These are phyloP conservation scores for Fraxinus anomala DNA, from an alignment of 257 asterid species.

Conservation along the genomic window DNA sequence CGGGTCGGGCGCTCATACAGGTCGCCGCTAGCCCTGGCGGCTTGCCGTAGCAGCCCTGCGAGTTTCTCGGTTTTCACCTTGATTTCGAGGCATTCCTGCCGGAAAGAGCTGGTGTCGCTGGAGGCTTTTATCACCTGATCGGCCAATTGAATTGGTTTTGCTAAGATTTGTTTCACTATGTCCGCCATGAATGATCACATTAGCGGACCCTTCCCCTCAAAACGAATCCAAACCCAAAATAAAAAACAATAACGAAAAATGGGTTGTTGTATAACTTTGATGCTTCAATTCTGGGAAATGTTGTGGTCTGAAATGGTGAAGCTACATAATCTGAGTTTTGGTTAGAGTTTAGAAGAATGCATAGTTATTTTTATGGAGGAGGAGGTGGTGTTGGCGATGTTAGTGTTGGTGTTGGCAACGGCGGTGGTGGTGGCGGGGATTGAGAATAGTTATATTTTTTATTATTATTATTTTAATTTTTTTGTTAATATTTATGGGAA, in stretches of 20 bases:
- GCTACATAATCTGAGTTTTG: neutral
- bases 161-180: slow-evolving; percentile 63
- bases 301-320: neutral
- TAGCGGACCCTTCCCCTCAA: slow-evolving; percentile 47
- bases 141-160: slow-evolving; percentile 65
- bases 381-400: slow-evolving; percentile 21
- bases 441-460: neutral
- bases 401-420: neutral
- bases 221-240: neutral
- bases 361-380: slow-evolving; percentile 17
- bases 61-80: slow-evolving; percentile 54
- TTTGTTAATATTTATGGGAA: slow-evolving; percentile 17
- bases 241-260: neutral
- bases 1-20: slow-evolving; percentile 78
- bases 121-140: slow-evolving; percentile 58
- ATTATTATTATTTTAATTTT: no score
- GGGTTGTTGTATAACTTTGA: neutral
- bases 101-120: slow-evolving; percentile 53
- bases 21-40: slow-evolving; percentile 61
- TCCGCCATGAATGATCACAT: slow-evolving; percentile 58
- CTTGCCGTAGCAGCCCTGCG: slow-evolving; percentile 66
- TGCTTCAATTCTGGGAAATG: neutral
- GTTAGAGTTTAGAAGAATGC: neutral
- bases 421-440: slow-evolving; percentile 18
- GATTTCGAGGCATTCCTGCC: slow-evolving; percentile 58